Evolutionary conservation across 768 basidiomycete genomes (phyloP), one percentile per base, ranked within the genome.

Genomic region (Gyrodon lividus): DNA sequence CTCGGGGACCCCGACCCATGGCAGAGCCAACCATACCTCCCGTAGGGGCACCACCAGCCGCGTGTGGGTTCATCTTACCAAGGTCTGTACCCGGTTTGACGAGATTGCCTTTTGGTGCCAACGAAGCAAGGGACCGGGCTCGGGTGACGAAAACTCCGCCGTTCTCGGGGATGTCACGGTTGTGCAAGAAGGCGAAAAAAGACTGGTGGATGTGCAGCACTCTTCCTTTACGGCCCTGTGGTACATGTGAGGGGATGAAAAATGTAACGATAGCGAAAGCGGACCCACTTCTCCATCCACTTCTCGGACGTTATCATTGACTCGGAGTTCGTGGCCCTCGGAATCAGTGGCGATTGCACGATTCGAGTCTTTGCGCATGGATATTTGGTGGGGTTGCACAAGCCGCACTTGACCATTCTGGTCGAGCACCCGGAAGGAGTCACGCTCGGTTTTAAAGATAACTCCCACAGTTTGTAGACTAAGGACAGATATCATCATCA

Each of bases 401-500:
- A 89, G 77, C 14, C 92, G 88, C 14, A 90, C 81, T 71, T 92
- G 86, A 1, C 93, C 92, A 59, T 92, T 87, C 66, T 98, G 97
- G 63, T 98, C 96, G 46, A 99, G 77, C 2, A 99, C 89, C 50
- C 94, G 91, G 82, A 99, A 93, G 7, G 92, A 86, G 65, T 93
- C 92, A 13, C 93, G 86, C 66, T 98, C 97, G 1, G 94, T 95
- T 69, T 96, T 95, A 80, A 88, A 97, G 57, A 98, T 97, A 53
- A 98, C 92, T 66, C 94, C 97, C 31, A 94, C 92, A 5, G 94
- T 96, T 68, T 94, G 90, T 26, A 83, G 79, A 69, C 94, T 98
- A 59, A 23, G 24, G 24, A 40, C 14, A 33, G 17, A 42, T 14
- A n/a, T 16, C 42, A 26, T 9, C 37, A 62, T 58, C 51, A 57